These are phyloP conservation scores for Sonneratia caseolaris DNA, from an alignment of 345 rosid species.

Conservation along the genomic window DNA sequence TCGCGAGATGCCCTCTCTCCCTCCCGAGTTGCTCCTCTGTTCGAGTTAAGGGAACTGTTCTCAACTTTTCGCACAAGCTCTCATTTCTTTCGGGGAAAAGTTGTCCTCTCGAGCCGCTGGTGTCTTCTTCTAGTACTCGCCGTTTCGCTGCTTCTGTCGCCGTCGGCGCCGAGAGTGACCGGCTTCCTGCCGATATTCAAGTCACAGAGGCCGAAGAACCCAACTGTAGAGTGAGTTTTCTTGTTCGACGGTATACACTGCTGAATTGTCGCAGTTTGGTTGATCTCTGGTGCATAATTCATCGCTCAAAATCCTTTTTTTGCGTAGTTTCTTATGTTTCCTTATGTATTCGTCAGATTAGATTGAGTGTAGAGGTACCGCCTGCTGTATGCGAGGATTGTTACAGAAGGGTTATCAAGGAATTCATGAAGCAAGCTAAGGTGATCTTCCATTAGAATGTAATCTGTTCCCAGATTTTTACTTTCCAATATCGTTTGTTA, in stretches of 20 bases:
- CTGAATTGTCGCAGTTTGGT: background rate
- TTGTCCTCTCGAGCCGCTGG: constrained; percentile 15
- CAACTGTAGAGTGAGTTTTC: constrained; percentile 53
- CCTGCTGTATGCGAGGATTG: constrained; percentile 64
- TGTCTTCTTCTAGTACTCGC: constrained; percentile 9
- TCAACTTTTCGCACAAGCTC: constrained; percentile 16
- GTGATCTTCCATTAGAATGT: constrained; percentile 15
- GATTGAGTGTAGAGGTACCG: constrained; percentile 71
- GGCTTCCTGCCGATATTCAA: constrained; percentile 58
- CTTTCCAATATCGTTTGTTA: background rate
- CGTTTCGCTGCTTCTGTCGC: constrained; percentile 28
- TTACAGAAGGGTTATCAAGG: constrained; percentile 53
- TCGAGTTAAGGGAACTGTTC: constrained; percentile 17
- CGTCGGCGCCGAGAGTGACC: constrained; percentile 31
- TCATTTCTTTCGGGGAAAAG: constrained; percentile 29
- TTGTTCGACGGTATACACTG: background rate
- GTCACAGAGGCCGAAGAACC: constrained; percentile 51
- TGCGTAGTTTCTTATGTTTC: background rate
- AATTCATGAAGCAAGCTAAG: constrained; percentile 68
- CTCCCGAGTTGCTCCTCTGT: constrained; percentile 16
- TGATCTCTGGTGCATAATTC: background rate
- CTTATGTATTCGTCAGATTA: constrained; percentile 32
- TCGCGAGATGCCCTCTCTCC: constrained; percentile 13
- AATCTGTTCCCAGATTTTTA: background rate
- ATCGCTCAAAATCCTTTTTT: background rate